These are phyloP conservation scores for Pezicula neosporulosa DNA, from an alignment of 2,329 filamentous ascomycete genomes.

Conservation along the genomic window DNA sequence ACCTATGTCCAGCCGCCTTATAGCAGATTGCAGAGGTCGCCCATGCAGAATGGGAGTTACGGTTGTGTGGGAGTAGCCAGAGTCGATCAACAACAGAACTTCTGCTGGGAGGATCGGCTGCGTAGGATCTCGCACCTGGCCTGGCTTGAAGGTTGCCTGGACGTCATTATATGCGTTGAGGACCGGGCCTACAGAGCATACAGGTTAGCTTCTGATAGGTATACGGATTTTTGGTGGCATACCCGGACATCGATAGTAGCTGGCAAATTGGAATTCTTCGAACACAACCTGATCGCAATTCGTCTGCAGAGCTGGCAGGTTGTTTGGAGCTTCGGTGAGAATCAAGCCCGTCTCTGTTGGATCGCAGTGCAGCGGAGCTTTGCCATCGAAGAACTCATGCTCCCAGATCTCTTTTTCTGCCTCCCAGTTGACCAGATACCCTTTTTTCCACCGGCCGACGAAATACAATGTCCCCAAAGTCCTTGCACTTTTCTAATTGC, in stretches of 20 bases:
- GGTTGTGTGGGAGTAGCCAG: conserved; percentile 89
- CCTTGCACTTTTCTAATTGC: conserved; percentile 73
- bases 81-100: conserved; percentile 83
- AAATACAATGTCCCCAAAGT: conserved; percentile 87
- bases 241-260: conserved; percentile 77
- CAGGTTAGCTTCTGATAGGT: conserved; percentile 5
- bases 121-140: conserved; percentile 44
- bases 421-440: conserved; percentile 96
- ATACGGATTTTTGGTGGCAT: conserved; percentile 18
- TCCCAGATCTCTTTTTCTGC: conserved; percentile 95
- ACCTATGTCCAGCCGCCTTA: conserved; percentile 83
- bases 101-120: conserved; percentile 59
- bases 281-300: conserved; percentile 97
- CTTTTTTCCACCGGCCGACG: conserved; percentile 90
- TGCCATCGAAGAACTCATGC: conserved; percentile 72
- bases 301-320: conserved; percentile 73
- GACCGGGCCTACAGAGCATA: conserved; percentile 51
- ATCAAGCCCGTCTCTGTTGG: conserved; percentile 80
- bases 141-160: conserved; percentile 60
- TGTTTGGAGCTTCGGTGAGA: conserved; percentile 82
- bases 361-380: conserved; percentile 65
- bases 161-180: conserved; percentile 83
- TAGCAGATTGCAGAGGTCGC: conserved; percentile 73
- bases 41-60: conserved; percentile 83
- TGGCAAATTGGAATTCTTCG: conserved; percentile 91